Conservation (phyloP, 805 yeast genomes). For the Yamadazyma scolyti region DNA sequence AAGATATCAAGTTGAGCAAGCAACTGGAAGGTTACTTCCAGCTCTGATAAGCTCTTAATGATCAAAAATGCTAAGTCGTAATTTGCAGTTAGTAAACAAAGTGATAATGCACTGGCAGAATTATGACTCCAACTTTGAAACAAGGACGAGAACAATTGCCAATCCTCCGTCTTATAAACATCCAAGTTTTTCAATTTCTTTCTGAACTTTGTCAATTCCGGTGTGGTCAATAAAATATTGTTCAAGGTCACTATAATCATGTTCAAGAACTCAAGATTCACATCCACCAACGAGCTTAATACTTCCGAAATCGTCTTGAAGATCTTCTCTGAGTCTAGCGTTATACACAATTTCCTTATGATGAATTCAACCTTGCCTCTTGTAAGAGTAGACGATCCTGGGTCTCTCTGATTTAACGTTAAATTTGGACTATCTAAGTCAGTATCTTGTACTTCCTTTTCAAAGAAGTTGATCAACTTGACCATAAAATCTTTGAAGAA, state of each 20-base stretch:
- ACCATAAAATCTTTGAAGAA: constrained; percentile 74
- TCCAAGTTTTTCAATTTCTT: constrained; percentile 60
- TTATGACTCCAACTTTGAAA: constrained; percentile 92
- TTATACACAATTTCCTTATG: constrained; percentile 75
- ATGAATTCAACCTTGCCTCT: constrained; percentile 65
- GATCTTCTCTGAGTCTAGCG: constrained; percentile 77
- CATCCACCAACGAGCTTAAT: constrained; percentile 47
- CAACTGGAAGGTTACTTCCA: constrained; percentile 74
- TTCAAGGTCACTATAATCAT: constrained; percentile 84
- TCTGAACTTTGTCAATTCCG: constrained; percentile 70
- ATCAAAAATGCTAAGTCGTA: constrained; percentile 86
- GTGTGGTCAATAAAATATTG: constrained; percentile 80
- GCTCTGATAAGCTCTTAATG: constrained; percentile 73
- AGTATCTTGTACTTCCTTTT: constrained; percentile 44
- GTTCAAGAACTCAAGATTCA: constrained; percentile 66
- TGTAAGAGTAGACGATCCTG: constrained; percentile 8
- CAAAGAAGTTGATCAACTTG: constrained; percentile 66
- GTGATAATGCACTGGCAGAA: constrained; percentile 80
- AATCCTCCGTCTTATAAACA: constrained; percentile 50
- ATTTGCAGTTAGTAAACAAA: constrained; percentile 82
- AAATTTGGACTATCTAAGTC: constrained; percentile 8
- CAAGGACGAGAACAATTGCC: constrained; percentile 65
- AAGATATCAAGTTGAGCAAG: constrained; percentile 84
- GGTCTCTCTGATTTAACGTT: not conserved
- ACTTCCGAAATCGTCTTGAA: constrained; percentile 78